A percentile compares a stretch with the other conserved stretches of the same genome.
Evolutionary conservation across 345 rosid species (phyloP).

Genomic region (Trapa bicornis): DNA sequence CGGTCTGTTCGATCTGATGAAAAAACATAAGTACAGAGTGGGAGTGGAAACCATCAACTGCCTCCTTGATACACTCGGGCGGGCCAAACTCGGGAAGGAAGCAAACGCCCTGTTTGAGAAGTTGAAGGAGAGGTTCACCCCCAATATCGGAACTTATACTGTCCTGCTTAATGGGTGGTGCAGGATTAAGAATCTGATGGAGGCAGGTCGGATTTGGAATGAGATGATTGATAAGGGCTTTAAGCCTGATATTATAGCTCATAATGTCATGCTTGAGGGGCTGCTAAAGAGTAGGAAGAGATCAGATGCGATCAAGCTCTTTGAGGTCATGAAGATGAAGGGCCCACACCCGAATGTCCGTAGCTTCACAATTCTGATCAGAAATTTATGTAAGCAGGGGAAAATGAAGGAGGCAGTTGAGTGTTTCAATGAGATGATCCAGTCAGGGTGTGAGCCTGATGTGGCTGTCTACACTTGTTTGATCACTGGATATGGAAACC

Average conservation of each 20-base stretch:
- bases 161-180: constrained; percentile 82
- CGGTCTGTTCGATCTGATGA: constrained; percentile 83
- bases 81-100: constrained; percentile 78
- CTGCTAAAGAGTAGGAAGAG: constrained; percentile 51
- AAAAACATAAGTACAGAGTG: constrained; percentile 50
- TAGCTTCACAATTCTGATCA: constrained; percentile 65
- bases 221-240: constrained; percentile 75
- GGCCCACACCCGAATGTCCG: constrained; percentile 59
- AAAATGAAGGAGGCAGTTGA: constrained; percentile 61
- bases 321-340: constrained; percentile 72
- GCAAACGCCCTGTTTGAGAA: constrained; percentile 63
- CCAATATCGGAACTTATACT: constrained; percentile 62
- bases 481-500: constrained; percentile 75
- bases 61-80: constrained; percentile 28
- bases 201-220: constrained; percentile 88
- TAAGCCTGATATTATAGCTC: constrained; percentile 58
- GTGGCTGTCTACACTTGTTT: constrained; percentile 72
- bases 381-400: constrained; percentile 60
- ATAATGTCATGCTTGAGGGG: constrained; percentile 76
- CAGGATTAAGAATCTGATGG: constrained; percentile 63
- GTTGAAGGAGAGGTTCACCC: constrained; percentile 56
- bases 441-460: constrained; percentile 48
- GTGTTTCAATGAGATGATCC: constrained; percentile 63
- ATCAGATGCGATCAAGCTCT: constrained; percentile 73
- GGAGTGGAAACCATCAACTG: constrained; percentile 63